These are phyloP conservation scores for Pseudocercospora ulei DNA, from an alignment of 2,329 filamentous ascomycete species.

Conservation along the genomic window DNA sequence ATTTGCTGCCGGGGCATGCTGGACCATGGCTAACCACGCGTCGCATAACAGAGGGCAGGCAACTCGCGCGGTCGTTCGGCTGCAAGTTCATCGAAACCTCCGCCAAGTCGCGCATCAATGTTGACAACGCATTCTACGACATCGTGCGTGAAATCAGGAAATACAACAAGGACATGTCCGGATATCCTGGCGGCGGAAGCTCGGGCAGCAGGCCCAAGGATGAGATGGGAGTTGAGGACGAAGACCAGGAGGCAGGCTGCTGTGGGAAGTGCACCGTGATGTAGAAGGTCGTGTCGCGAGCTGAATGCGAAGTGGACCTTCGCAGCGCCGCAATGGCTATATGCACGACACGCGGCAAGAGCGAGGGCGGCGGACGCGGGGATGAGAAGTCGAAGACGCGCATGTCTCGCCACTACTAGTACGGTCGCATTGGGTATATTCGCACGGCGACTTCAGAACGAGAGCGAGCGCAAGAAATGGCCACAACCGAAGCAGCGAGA, in stretches of 20 bases:
- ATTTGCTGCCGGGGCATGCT: constrained; percentile 4
- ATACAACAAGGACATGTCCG: constrained; percentile 97
- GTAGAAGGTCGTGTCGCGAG: constrained; percentile 44
- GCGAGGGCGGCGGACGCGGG: constrained; percentile 1
- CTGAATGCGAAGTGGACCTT: constrained; percentile 7
- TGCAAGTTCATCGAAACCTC: constrained; percentile 99
- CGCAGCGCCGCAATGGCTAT: constrained; percentile 4
- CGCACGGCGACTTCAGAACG: constrained; percentile 8
- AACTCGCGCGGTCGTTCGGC: constrained; percentile 72
- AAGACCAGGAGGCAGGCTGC: constrained; percentile 59
- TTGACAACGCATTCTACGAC: constrained; percentile 97
- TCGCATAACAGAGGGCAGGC: constrained; percentile 64
- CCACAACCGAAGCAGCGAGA: constrained; percentile 4
- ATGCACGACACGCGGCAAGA: no score
- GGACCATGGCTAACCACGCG: constrained; percentile 14
- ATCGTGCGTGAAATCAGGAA: constrained; percentile 95
- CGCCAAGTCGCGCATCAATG: constrained; percentile 94
- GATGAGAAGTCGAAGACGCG: constrained; percentile 1
- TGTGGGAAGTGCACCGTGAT: constrained; percentile 81
- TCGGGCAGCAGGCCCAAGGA: constrained; percentile 39
- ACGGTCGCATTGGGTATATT: constrained; percentile 13
- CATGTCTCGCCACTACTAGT: constrained; percentile 4
- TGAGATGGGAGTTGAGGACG: constrained; percentile 71
- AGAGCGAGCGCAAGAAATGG: constrained; percentile 8
- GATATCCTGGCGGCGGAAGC: constrained; percentile 56